These are phyloP conservation scores for Aurantiochytrium sp. DNA, from an alignment of 108 stramenopile genomes.

Conservation along the genomic window DNA sequence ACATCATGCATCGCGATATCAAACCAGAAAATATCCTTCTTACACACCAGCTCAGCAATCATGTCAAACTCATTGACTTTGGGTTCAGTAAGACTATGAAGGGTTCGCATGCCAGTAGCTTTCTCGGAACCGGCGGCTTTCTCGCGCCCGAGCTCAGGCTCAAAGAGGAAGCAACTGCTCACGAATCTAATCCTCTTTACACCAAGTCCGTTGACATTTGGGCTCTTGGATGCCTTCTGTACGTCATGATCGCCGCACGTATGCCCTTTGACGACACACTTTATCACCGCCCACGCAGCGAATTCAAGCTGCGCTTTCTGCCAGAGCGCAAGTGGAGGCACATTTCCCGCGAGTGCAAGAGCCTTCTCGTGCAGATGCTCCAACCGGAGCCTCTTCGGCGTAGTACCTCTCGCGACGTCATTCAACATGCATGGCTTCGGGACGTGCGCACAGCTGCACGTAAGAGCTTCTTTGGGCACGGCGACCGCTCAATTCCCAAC, in stretches of 20 bases:
- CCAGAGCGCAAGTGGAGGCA: background rate
- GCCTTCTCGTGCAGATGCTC: background rate
- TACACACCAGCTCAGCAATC: slow-evolving; percentile 42
- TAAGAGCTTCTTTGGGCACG: background rate
- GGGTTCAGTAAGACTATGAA: slow-evolving; percentile 20
- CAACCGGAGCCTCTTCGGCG: background rate
- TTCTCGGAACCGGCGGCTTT: slow-evolving; percentile 34
- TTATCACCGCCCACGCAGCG: background rate
- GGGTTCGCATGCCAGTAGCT: background rate
- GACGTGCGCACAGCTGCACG: background rate
- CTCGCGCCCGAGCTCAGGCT: slow-evolving; percentile 96
- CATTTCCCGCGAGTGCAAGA: background rate
- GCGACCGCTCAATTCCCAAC: background rate
- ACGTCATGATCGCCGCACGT: slow-evolving; percentile 74
- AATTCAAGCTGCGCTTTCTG: background rate
- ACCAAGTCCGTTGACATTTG: slow-evolving; percentile 91
- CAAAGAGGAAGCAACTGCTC: slow-evolving; percentile 36
- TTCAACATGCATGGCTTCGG: background rate
- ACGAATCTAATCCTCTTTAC: slow-evolving; percentile 51
- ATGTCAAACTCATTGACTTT: slow-evolving; percentile 44
- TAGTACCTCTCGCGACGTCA: background rate
- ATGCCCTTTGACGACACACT: slow-evolving; percentile 42
- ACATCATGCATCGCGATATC: slow-evolving; percentile 40
- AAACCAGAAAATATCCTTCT: slow-evolving; percentile 42
- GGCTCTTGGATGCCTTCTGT: slow-evolving; percentile 91